Percentiles rank a stretch among this genome's conserved stretches.
These are phyloP conservation scores for Thielaviopsis ethacetica DNA, from an alignment of 2,329 filamentous ascomycete genomes.

Conservation along the genomic window DNA sequence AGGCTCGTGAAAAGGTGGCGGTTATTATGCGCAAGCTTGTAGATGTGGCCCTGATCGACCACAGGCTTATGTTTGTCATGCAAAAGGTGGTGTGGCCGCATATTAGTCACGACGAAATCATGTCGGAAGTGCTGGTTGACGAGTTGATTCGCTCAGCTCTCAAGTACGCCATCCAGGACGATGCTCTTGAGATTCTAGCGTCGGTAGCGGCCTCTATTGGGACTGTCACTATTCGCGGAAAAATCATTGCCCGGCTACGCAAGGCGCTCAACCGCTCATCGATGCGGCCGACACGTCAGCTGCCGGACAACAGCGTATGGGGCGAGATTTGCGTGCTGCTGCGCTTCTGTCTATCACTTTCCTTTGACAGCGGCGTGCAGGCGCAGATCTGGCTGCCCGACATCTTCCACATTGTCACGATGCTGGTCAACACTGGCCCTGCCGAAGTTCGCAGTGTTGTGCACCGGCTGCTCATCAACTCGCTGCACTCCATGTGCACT, in stretches of 20 bases:
- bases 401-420: slow-evolving; percentile 54
- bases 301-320: slow-evolving; percentile 54
- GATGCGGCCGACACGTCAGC: slow-evolving; percentile 44
- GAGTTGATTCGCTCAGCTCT: slow-evolving; percentile 49
- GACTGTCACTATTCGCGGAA: slow-evolving; percentile 48
- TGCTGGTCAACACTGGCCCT: slow-evolving; percentile 50
- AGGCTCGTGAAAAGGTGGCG: slow-evolving; percentile 48
- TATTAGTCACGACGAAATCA: slow-evolving; percentile 46
- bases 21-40: slow-evolving; percentile 49
- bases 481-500: slow-evolving; percentile 50
- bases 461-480: slow-evolving; percentile 48
- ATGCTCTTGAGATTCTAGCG: slow-evolving; percentile 42
- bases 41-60: slow-evolving; percentile 45
- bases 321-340: slow-evolving; percentile 51
- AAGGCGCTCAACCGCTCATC: slow-evolving; percentile 53
- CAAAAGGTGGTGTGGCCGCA: slow-evolving; percentile 50
- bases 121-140: slow-evolving; percentile 51
- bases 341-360: slow-evolving; percentile 48
- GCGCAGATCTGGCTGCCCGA: slow-evolving; percentile 52
- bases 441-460: slow-evolving; percentile 40
- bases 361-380: slow-evolving; percentile 51
- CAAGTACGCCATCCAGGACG: slow-evolving; percentile 36
- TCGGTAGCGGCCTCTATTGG: slow-evolving; percentile 47
- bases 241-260: slow-evolving; percentile 46
- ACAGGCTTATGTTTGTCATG: slow-evolving; percentile 40